phyloP scores from a whole-genome alignment of 1,139 yeast species.

The Hanseniaspora gamundiae region DNA sequence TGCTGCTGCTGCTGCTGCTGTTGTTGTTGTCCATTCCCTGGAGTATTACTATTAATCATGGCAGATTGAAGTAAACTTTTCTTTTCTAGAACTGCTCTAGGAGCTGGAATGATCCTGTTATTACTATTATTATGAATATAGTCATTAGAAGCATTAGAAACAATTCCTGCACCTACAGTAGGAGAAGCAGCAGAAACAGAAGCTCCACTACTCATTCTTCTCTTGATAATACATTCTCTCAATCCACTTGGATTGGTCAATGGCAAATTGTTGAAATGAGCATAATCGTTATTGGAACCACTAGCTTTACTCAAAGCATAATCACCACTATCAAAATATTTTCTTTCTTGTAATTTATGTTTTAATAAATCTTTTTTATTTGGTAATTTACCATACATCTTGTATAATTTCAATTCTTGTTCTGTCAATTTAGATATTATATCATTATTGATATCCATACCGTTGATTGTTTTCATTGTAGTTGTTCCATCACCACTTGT shows the following conservation, averaged over 20 bases:
- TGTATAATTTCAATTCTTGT: constrained; percentile 58
- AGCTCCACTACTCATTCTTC: constrained; percentile 24
- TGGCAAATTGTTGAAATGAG: constrained; percentile 18
- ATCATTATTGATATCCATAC: constrained; percentile 15
- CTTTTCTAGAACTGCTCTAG: too few species aligned
- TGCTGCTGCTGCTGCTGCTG: too few species aligned
- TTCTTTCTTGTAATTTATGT: constrained; percentile 74
- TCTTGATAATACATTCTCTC: constrained; percentile 23
- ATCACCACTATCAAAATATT: constrained; percentile 94
- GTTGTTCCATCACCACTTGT: background rate
- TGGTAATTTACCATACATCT: constrained; percentile 82
- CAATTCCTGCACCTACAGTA: background rate
- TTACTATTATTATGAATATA: too few species aligned
- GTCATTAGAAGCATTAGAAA: background rate
- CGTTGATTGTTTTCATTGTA: background rate
- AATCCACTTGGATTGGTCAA: constrained; percentile 25
- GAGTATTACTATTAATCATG: too few species aligned
- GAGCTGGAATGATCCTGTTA: too few species aligned
- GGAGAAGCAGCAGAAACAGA: constrained; percentile 10
- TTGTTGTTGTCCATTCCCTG: too few species aligned
- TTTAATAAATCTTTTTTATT: constrained; percentile 72
- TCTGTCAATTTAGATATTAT: constrained; percentile 51
- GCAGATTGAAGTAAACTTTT: too few species aligned
- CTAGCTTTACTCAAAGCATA: constrained; percentile 69
- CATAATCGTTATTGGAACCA: background rate